phyloP scores from a whole-genome alignment of 208 protist genomes.

The Naegleria fowleri region DNA sequence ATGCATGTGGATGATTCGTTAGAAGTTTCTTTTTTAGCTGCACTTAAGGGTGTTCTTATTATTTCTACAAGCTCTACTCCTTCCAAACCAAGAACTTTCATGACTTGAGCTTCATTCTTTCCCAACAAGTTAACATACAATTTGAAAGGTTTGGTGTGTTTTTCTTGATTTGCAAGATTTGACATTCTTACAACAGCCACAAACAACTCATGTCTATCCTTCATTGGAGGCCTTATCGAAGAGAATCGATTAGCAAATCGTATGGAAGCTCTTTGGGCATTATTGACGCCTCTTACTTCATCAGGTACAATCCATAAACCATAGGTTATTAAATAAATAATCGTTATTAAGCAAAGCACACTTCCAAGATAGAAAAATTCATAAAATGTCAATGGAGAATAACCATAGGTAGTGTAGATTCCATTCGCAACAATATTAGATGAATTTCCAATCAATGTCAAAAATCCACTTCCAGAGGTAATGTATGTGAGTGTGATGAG shows the following conservation, averaged over 20 bases:
- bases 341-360: neutral
- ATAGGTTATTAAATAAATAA: neutral
- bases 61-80: neutral
- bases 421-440: conserved; percentile 37
- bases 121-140: neutral
- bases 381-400: neutral
- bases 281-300: neutral
- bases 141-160: neutral
- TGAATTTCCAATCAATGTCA: conserved; percentile 41
- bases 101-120: neutral
- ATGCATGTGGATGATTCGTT: too few species aligned
- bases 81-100: neutral
- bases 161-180: neutral
- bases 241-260: neutral
- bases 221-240: neutral
- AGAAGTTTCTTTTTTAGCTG: neutral
- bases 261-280: neutral
- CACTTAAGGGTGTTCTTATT: neutral
- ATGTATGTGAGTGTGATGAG: conserved; percentile 40
- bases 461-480: conserved; percentile 39
- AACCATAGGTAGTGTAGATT: neutral
- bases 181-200: neutral
- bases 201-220: neutral
- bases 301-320: neutral
- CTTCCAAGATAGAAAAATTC: neutral